Conservation (phyloP, 2,329 filamentous ascomycete genomes). For the Alternaria sp. region DNA sequence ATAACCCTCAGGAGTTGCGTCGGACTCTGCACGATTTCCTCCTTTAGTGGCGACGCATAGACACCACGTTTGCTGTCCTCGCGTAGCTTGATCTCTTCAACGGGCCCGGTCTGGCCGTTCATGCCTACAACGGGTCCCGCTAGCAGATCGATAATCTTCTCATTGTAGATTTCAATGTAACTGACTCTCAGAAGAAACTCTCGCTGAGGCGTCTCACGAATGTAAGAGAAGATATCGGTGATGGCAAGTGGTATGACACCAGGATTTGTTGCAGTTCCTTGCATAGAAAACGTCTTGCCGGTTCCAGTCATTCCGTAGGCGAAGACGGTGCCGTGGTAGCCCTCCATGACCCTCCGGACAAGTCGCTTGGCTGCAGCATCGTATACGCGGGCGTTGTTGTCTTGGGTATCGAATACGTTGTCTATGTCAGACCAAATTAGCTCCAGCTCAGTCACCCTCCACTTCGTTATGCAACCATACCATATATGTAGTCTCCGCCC, state of each 20-base stretch:
- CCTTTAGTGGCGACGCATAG: slow-evolving; percentile 93
- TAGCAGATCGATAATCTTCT: slow-evolving; percentile 92
- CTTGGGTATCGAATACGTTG: slow-evolving; percentile 93
- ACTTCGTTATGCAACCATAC: slow-evolving; percentile 61
- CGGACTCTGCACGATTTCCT: slow-evolving; percentile 98
- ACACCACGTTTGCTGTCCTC: slow-evolving; percentile 97
- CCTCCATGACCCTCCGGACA: slow-evolving; percentile 97
- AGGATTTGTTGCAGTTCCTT: slow-evolving; percentile 92
- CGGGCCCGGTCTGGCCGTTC: slow-evolving; percentile 57
- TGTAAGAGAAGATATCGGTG: slow-evolving; percentile 99
- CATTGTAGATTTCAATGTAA: slow-evolving; percentile 99
- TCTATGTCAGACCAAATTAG: slow-evolving; percentile 62
- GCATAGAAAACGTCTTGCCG: slow-evolving; percentile 99
- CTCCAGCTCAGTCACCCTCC: slow-evolving; percentile 12
- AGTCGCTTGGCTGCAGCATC: slow-evolving; percentile 92
- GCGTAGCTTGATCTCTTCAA: slow-evolving; percentile 95
- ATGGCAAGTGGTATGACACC: slow-evolving; percentile 97
- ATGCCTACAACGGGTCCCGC: slow-evolving; percentile 72
- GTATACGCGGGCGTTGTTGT: slow-evolving; percentile 94
- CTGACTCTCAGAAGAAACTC: slow-evolving; percentile 96
- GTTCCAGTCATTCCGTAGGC: slow-evolving; percentile 99
- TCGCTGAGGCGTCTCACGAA: slow-evolving; percentile 91
- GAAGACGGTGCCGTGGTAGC: slow-evolving; percentile 97
- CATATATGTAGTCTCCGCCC: slow-evolving; percentile 86
- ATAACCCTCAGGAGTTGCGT: slow-evolving; percentile 95